A percentile compares a stretch with the other conserved stretches of the same genome.
Conservation (phyloP, 148 eudicot species). For the Salicornia ramosissima region DNA sequence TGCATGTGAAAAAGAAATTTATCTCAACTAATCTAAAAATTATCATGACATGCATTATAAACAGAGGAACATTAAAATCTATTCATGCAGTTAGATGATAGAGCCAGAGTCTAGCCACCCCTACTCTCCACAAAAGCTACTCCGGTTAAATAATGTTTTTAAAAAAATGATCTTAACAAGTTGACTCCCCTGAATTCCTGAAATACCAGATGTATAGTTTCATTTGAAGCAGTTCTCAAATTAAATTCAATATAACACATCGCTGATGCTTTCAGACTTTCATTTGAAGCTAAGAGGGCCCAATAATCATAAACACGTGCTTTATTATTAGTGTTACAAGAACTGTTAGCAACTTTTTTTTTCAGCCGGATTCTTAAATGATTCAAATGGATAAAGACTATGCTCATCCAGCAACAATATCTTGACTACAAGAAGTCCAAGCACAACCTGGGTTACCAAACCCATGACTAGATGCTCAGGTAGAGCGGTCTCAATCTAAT, state of each 20-base stretch:
- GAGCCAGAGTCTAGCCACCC: too few relatives aligned
- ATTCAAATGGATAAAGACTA: background rate
- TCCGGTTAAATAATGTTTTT: too few relatives aligned
- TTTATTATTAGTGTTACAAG: background rate
- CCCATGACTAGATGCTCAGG: too few relatives aligned
- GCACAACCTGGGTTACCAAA: background rate
- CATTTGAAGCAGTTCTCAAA: background rate
- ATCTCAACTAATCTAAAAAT: background rate
- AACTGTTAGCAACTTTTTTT: background rate
- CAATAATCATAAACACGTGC: background rate
- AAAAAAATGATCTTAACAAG: too few relatives aligned
- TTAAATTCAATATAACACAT: background rate
- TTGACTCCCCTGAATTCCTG: too few relatives aligned
- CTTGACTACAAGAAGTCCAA: background rate
- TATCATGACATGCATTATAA: background rate
- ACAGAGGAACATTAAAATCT: too few relatives aligned
- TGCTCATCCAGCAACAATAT: constrained; percentile 1
- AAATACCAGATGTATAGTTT: too few relatives aligned
- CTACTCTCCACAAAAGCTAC: too few relatives aligned
- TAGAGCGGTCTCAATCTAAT: too few relatives aligned
- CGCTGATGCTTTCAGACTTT: background rate
- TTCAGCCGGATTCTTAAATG: constrained; percentile 1
- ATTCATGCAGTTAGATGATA: too few relatives aligned
- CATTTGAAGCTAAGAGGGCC: background rate
- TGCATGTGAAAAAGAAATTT: background rate